phyloP scores from a whole-genome alignment of 768 basidiomycete genomes.

The Russula compacta region DNA sequence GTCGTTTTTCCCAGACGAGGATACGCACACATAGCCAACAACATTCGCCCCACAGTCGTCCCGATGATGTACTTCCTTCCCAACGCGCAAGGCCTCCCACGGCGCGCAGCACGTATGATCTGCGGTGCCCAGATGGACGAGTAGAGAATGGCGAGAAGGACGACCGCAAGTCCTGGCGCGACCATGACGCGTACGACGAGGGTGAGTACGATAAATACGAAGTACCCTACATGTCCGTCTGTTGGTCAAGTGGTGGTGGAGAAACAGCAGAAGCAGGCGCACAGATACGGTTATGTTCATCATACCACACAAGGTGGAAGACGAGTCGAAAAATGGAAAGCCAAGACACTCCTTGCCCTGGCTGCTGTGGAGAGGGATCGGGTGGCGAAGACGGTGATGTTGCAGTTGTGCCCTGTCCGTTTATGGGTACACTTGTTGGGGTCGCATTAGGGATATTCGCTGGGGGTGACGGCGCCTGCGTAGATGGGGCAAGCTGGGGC shows the following conservation, averaged over 20 bases:
- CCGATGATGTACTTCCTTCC: conserved; percentile 66
- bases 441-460: not conserved
- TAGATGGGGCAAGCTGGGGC: conserved; percentile 18
- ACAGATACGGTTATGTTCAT: conserved; percentile 70
- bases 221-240: conserved; percentile 42
- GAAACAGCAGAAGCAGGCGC: conserved; percentile 23
- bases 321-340: conserved; percentile 41
- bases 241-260: not conserved
- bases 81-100: conserved; percentile 63
- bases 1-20: not conserved
- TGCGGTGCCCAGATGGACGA: conserved; percentile 81
- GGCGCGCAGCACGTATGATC: conserved; percentile 64
- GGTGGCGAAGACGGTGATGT: conserved; percentile 12
- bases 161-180: conserved; percentile 53
- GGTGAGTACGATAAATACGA: conserved; percentile 58
- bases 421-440: not conserved
- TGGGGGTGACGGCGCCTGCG: conserved; percentile 16
- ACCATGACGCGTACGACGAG: conserved; percentile 67
- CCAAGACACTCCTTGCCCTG: conserved; percentile 6
- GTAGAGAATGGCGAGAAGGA: conserved; percentile 62
- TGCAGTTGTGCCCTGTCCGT: not conserved
- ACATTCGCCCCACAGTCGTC: conserved; percentile 62
- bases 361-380: conserved; percentile 19
- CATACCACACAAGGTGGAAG: conserved; percentile 50
- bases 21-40: conserved; percentile 63